Evolutionary conservation across 1,139 yeast species (phyloP).

Genomic region (Zygoascus meyerae): DNA sequence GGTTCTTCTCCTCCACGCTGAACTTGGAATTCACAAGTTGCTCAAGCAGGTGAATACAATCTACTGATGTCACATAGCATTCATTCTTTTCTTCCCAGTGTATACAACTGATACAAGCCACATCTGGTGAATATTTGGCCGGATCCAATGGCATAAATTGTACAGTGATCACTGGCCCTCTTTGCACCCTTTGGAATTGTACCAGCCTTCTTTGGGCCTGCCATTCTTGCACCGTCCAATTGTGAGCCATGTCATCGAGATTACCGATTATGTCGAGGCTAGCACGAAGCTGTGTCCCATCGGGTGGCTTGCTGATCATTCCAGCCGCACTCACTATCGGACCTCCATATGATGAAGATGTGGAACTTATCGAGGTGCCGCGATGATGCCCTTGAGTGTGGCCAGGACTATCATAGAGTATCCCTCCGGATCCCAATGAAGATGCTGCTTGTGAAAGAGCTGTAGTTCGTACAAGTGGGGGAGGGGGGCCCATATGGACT

Average conservation of each 20-base stretch:
- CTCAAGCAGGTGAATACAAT: slow-evolving; percentile 54
- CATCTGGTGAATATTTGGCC: slow-evolving; percentile 29
- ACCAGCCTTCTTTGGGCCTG: slow-evolving; percentile 32
- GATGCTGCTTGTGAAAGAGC: slow-evolving; percentile 25
- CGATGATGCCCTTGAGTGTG: neutral
- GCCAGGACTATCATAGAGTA: slow-evolving; percentile 3
- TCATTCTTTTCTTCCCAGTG: slow-evolving; percentile 50
- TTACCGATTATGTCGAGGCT: slow-evolving; percentile 33
- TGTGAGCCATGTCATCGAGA: slow-evolving; percentile 30
- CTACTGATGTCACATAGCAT: slow-evolving; percentile 61
- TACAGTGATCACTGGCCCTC: slow-evolving; percentile 32
- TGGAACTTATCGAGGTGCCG: slow-evolving; percentile 10
- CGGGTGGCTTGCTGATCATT: slow-evolving; percentile 1
- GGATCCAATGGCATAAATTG: slow-evolving; percentile 32
- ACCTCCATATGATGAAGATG: neutral
- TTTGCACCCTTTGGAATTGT: slow-evolving; percentile 33
- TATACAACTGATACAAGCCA: slow-evolving; percentile 50
- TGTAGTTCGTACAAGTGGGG: slow-evolving; percentile 28
- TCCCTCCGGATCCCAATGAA: slow-evolving; percentile 7
- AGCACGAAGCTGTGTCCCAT: slow-evolving; percentile 21
- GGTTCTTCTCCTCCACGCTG: slow-evolving; percentile 62
- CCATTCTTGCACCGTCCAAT: slow-evolving; percentile 34
- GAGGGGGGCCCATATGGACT: slow-evolving; percentile 17
- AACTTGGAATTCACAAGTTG: slow-evolving; percentile 52
- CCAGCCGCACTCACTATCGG: slow-evolving; percentile 1